Conservation (phyloP, 148 eudicot species). For the Heliamphora exappendiculata region DNA sequence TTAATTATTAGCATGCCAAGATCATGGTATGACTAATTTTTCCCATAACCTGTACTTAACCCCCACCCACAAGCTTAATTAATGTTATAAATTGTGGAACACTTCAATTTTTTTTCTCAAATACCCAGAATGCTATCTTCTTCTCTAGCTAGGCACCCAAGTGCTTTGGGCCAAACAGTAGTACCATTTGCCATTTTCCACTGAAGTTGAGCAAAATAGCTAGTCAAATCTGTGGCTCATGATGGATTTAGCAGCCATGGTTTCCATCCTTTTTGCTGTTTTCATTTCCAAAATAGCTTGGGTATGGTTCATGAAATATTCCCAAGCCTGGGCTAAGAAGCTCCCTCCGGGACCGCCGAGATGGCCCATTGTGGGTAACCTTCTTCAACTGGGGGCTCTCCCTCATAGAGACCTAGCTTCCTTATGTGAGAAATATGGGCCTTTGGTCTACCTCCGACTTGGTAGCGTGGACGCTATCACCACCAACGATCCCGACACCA, state of each 20-base stretch:
- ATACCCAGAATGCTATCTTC: not conserved
- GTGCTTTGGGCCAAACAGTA: not conserved
- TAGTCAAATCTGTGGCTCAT: not conserved
- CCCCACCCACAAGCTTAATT: not conserved
- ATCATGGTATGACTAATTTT: conserved; percentile 14
- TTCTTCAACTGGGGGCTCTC: conserved; percentile 66
- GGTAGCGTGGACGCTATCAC: conserved; percentile 87
- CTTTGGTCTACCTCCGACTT: conserved; percentile 69
- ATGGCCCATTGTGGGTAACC: conserved; percentile 90
- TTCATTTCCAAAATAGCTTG: conserved; percentile 20
- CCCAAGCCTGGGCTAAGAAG: conserved; percentile 6
- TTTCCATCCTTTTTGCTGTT: conserved; percentile 27
- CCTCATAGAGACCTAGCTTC: conserved; percentile 87
- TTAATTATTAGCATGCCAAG: conserved; percentile 3
- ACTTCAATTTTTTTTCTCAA: not conserved
- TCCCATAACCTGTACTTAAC: conserved; percentile 4
- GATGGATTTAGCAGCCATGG: conserved; percentile 32
- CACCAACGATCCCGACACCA: conserved; percentile 77
- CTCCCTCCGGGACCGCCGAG: conserved; percentile 85
- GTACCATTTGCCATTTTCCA: not conserved
- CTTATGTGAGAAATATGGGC: conserved; percentile 71
- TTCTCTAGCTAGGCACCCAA: not conserved
- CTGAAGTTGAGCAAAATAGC: not conserved
- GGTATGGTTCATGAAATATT: conserved; percentile 22
- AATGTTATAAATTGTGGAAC: not conserved